Evolutionary conservation across 257 asterid species (phyloP), one percentile per base, ranked within the genome.

Genomic region (Jaltomata sinuosa): DNA sequence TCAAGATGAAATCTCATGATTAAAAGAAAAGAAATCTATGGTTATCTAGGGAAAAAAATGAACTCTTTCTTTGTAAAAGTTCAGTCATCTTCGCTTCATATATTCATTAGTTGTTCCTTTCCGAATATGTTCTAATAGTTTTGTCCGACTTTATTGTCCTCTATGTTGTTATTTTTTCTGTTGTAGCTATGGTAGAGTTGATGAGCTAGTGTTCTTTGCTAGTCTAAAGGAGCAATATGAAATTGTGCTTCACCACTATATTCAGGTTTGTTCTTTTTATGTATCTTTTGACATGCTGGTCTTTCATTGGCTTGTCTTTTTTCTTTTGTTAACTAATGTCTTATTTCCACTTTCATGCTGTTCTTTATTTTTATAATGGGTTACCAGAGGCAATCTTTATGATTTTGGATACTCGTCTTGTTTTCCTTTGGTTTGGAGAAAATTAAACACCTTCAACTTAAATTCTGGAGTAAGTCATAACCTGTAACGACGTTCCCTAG

Each of bases 121-220:
- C 45, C 82, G 29, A 72, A 76, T 47, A 15, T 47, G 29, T 77
- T 49, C 18, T 77, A 29, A 50, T 27, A 27, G 45, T 47, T 49
- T 21, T 45, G 45, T 10, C 82, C 8, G 62, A 34, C 45, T 18
- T 49, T 49, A 40, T 29, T 77, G 62, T 49, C 27, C 62, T 49
- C 38, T 49, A 49, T 77, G 42, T 76, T 76, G 42, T 77, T 47
- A 15, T 8, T 45, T 45, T 21, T 83, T 21, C 25, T 55, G 62
- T 86, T 88, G 92, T 93, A 97, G 99, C 95, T 93, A 94, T 68
- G 98, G 98, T 80, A 92, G 98, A 90, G 97, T 93, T 85, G 98
- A 97, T 92, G 99, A 97, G 79, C 87, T 97, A 92, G 99, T 97
- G 57, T 97, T 93, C 92, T 97, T 97, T 88, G 99, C 99, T 86